These are phyloP conservation scores for Colletotrichum lentis DNA, from an alignment of 2,329 filamentous ascomycete species.

Conservation along the genomic window DNA sequence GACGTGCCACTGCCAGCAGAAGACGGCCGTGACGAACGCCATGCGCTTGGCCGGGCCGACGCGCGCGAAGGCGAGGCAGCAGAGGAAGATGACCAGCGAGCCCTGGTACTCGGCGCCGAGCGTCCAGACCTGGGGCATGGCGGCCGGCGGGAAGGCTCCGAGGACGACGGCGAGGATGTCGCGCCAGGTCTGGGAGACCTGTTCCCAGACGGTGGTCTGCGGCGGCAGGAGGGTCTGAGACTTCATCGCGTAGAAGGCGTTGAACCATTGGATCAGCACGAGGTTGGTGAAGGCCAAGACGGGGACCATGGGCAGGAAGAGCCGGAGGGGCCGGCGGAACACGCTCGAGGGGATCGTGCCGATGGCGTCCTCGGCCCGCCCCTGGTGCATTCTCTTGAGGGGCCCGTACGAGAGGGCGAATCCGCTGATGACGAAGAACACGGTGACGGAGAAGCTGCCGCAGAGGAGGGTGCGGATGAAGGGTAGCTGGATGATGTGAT, in stretches of 20 bases:
- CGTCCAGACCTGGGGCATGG: conserved; percentile 69
- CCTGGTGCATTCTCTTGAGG: conserved; percentile 54
- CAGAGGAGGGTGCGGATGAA: conserved; percentile 62
- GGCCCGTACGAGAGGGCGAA: conserved; percentile 66
- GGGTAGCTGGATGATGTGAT: conserved; percentile 55
- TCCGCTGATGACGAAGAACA: conserved; percentile 71
- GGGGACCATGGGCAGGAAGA: conserved; percentile 54
- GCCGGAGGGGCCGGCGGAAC: conserved; percentile 61
- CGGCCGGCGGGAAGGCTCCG: conserved; percentile 42
- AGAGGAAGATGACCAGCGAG: conserved; percentile 66
- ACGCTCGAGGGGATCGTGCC: conserved; percentile 58
- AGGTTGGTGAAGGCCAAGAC: background rate
- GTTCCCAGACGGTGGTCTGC: conserved; percentile 42
- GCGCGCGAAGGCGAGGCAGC: conserved; percentile 58
- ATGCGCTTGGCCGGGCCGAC: conserved; percentile 54
- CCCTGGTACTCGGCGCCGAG: conserved; percentile 68
- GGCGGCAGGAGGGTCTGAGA: conserved; percentile 40
- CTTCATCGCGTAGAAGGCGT: conserved; percentile 52
- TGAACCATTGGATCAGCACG: conserved; percentile 58
- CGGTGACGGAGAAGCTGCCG: conserved; percentile 64
- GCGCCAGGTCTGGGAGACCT: conserved; percentile 59
- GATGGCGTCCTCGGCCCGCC: conserved; percentile 50
- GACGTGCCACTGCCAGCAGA: conserved; percentile 50
- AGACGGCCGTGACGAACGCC: conserved; percentile 50
- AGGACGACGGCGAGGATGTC: conserved; percentile 57